Evolutionary conservation across 2,329 filamentous ascomycete genomes (phyloP).

Genomic region (Phialophora tarda): DNA sequence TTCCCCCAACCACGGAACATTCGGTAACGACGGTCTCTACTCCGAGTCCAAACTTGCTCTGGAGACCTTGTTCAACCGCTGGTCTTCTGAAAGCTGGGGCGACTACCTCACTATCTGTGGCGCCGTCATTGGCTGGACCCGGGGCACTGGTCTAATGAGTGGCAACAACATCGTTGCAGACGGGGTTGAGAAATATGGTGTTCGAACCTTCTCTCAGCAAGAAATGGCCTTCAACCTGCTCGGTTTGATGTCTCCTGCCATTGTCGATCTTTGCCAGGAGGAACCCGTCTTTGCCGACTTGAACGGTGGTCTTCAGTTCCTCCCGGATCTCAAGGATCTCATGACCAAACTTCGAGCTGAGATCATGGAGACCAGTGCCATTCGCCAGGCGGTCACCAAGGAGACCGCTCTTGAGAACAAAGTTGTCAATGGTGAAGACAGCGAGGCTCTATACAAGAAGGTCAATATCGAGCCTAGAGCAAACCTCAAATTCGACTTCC

Average conservation of each 20-base stretch:
- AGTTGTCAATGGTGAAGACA: slow-evolving; percentile 91
- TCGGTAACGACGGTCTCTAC: slow-evolving; percentile 96
- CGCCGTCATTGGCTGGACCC: slow-evolving; percentile 98
- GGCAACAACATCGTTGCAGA: slow-evolving; percentile 98
- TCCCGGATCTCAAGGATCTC: slow-evolving; percentile 89
- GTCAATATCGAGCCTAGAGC: slow-evolving; percentile 90
- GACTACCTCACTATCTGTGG: slow-evolving; percentile 98
- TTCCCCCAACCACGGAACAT: slow-evolving; percentile 97
- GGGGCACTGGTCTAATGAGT: slow-evolving; percentile 96
- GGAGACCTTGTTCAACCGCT: slow-evolving; percentile 97
- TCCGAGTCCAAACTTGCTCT: slow-evolving; percentile 97
- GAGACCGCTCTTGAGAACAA: slow-evolving; percentile 97
- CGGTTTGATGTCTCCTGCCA: slow-evolving; percentile 89
- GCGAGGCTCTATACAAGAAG: slow-evolving; percentile 92
- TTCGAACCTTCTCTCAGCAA: slow-evolving; percentile 97
- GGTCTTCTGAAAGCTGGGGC: slow-evolving; percentile 96
- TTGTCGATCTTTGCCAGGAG: slow-evolving; percentile 92
- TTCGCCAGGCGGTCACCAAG: slow-evolving; percentile 90
- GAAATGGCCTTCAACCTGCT: slow-evolving; percentile 99
- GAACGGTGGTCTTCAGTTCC: slow-evolving; percentile 96
- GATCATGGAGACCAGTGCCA: slow-evolving; percentile 92
- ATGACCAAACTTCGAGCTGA: slow-evolving; percentile 95
- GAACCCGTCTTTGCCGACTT: slow-evolving; percentile 97
- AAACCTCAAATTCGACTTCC: slow-evolving; percentile 98
- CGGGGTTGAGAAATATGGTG: slow-evolving; percentile 93